phyloP scores from a whole-genome alignment of 2,329 filamentous ascomycete genomes.

The Cercospora canescens region DNA sequence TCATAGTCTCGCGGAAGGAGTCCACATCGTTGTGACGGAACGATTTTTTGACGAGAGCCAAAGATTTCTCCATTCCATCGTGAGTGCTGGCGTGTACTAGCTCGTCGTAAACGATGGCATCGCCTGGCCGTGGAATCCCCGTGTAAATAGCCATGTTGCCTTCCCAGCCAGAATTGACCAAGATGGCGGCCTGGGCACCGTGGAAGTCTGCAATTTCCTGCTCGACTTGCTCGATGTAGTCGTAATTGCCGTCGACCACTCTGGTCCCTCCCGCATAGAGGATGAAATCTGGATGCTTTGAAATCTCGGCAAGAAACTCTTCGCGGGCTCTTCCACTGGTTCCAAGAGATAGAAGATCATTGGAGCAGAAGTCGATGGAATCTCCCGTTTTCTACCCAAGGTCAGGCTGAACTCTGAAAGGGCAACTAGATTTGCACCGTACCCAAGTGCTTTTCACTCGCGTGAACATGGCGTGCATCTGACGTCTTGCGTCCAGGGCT shows the following conservation, averaged over 20 bases:
- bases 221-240: slow-evolving; percentile 1
- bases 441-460: background rate
- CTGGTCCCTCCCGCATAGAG: background rate
- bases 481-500: background rate
- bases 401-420: no score
- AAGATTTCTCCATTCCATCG: slow-evolving; percentile 1
- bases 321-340: background rate
- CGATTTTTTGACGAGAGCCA: background rate
- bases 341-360: slow-evolving; percentile 1
- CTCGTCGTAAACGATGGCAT: slow-evolving; percentile 11
- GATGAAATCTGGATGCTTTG: background rate
- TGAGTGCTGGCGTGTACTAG: slow-evolving; percentile 4
- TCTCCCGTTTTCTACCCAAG: background rate
- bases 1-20: background rate
- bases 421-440: background rate
- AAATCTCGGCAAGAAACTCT: background rate
- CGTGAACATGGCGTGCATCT: background rate
- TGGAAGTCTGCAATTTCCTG: slow-evolving; percentile 11
- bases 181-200: slow-evolving; percentile 2
- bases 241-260: slow-evolving; percentile 3
- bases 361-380: slow-evolving; percentile 8
- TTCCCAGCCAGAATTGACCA: background rate
- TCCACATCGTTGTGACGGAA: slow-evolving; percentile 10
- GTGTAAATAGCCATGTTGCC: slow-evolving; percentile 2
- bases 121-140: slow-evolving; percentile 5